Evolutionary conservation across 257 asterid species (phyloP).

Genomic region (Marsdenia floribunda): DNA sequence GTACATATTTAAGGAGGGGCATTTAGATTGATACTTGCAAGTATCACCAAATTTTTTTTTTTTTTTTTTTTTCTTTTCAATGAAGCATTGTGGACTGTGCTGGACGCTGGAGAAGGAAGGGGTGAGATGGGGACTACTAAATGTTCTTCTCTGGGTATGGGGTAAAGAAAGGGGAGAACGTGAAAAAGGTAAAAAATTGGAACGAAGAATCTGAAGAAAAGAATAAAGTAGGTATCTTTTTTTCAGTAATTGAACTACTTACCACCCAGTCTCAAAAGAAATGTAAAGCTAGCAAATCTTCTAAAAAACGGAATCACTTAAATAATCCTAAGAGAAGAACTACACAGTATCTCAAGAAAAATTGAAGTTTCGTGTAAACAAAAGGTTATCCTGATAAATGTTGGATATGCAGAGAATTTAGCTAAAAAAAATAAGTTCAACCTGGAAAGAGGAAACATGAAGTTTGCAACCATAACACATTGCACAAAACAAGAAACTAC

Average conservation of each 20-base stretch:
- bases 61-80: background rate
- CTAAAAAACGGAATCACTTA: slow-evolving; percentile 41
- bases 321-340: slow-evolving; percentile 18
- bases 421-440: slow-evolving; percentile 9
- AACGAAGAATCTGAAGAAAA: slow-evolving; percentile 26
- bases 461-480: background rate
- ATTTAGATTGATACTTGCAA: background rate
- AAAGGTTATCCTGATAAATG: slow-evolving; percentile 33
- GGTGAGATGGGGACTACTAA: background rate
- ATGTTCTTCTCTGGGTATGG: background rate
- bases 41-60: background rate
- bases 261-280: slow-evolving; percentile 16
- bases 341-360: slow-evolving; percentile 13
- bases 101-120: background rate
- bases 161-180: background rate
- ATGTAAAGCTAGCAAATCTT: slow-evolving; percentile 33
- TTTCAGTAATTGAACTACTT: slow-evolving; percentile 16
- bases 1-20: too few relatives aligned
- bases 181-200: slow-evolving; percentile 11
- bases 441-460: slow-evolving; percentile 13
- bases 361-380: slow-evolving; percentile 42
- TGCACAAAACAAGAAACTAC: background rate
- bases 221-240: slow-evolving; percentile 37
- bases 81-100: background rate
- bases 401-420: slow-evolving; percentile 27